These are phyloP conservation scores for California macrophylla DNA, from an alignment of 441 rosid species.

Conservation along the genomic window DNA sequence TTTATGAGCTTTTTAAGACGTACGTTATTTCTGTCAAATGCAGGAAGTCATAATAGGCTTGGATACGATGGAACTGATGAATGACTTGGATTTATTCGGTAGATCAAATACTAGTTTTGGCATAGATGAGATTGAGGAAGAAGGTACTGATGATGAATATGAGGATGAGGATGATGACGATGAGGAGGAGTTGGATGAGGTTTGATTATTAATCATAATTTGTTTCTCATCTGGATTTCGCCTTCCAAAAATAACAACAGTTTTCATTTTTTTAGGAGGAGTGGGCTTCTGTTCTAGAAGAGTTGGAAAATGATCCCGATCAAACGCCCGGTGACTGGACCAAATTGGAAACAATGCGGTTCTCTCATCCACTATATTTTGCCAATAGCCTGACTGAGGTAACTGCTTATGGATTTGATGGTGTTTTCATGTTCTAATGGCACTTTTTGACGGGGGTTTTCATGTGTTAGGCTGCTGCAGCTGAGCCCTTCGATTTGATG, in stretches of 20 bases:
- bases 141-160: slow-evolving; percentile 49
- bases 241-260: slow-evolving; percentile 5
- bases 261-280: slow-evolving; percentile 32
- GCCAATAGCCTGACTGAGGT: slow-evolving; percentile 80
- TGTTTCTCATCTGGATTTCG: slow-evolving; percentile 11
- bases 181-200: slow-evolving; percentile 33
- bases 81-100: slow-evolving; percentile 59
- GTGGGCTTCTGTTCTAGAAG: slow-evolving; percentile 59
- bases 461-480: slow-evolving; percentile 54
- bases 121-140: slow-evolving; percentile 58
- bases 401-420: background rate
- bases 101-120: slow-evolving; percentile 60
- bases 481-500: slow-evolving; percentile 81
- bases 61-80: slow-evolving; percentile 67
- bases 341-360: slow-evolving; percentile 75
- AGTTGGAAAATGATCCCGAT: slow-evolving; percentile 43
- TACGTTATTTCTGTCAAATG: slow-evolving; percentile 23
- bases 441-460: slow-evolving; percentile 14
- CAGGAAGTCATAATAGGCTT: slow-evolving; percentile 91
- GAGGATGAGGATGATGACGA: slow-evolving; percentile 37
- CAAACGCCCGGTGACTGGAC: slow-evolving; percentile 82
- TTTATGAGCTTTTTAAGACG: background rate
- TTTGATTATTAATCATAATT: slow-evolving; percentile 5
- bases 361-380: slow-evolving; percentile 87
- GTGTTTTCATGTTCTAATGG: background rate